phyloP scores from a whole-genome alignment of 352 stramenopile species.

The Phytophthora palmivora region DNA sequence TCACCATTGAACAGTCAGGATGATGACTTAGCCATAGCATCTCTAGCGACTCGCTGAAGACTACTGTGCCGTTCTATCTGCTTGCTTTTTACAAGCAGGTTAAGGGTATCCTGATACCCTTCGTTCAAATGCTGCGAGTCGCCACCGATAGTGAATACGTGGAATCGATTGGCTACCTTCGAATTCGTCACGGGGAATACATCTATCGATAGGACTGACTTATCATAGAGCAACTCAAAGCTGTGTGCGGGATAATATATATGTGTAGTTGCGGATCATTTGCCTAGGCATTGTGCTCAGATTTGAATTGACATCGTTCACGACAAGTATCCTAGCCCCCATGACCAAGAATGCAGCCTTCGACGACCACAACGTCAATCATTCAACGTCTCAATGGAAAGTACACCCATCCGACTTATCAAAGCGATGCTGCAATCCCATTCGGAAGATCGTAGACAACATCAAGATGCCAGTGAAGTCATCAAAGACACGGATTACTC shows the following conservation, averaged over 20 bases:
- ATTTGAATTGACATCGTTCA: constrained; percentile 24
- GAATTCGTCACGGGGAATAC: background rate
- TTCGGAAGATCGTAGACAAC: constrained; percentile 95
- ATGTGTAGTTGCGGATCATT: background rate
- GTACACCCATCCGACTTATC: constrained; percentile 83
- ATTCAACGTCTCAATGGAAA: constrained; percentile 68
- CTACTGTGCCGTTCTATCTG: too few relatives aligned
- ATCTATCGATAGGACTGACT: background rate
- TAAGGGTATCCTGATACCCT: too few relatives aligned
- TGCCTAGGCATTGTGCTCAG: constrained; percentile 7
- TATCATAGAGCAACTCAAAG: constrained; percentile 9
- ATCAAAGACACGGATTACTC: constrained; percentile 92
- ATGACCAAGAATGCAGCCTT: background rate
- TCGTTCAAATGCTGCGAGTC: constrained; percentile 15
- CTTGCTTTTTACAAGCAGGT: too few relatives aligned
- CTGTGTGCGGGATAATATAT: background rate
- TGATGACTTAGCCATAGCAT: background rate
- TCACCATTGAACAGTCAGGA: too few relatives aligned
- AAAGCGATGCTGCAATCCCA: constrained; percentile 89
- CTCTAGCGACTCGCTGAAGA: too few relatives aligned
- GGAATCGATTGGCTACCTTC: constrained; percentile 18
- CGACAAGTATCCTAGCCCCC: constrained; percentile 2
- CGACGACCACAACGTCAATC: background rate
- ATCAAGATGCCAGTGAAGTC: constrained; percentile 91
- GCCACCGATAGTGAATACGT: constrained; percentile 28